Percentiles rank a stretch among this genome's conserved stretches.
Evolutionary conservation across 805 yeast species (phyloP).

Genomic region (Suhomyces xylopsoci): DNA sequence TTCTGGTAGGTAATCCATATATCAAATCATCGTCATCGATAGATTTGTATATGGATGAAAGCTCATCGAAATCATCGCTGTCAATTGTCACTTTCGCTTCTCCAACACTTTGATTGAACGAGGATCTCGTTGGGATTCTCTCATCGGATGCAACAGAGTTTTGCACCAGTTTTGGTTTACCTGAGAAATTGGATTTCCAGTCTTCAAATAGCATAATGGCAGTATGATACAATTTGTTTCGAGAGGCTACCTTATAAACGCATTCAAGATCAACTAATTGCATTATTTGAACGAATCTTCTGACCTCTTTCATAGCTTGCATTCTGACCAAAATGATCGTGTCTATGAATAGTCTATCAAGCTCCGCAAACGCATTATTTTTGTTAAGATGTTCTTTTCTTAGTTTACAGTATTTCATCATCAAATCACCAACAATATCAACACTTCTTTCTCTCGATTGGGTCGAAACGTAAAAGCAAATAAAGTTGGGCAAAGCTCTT

Average conservation of each 20-base stretch:
- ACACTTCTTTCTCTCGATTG: slow-evolving; percentile 10
- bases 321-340: slow-evolving; percentile 35
- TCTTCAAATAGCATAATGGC: slow-evolving; percentile 52
- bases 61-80: slow-evolving; percentile 10
- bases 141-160: not conserved
- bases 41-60: slow-evolving; percentile 44
- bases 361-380: not conserved
- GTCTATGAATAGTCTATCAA: slow-evolving; percentile 17
- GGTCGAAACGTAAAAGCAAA: slow-evolving; percentile 20
- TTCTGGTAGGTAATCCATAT: slow-evolving; percentile 60
- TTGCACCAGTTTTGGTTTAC: not conserved
- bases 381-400: slow-evolving; percentile 1
- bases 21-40: slow-evolving; percentile 63
- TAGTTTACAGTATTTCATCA: slow-evolving; percentile 11
- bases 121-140: not conserved
- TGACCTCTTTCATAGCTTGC: slow-evolving; percentile 31
- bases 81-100: not conserved
- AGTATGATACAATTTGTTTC: slow-evolving; percentile 35
- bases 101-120: not conserved
- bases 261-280: slow-evolving; percentile 23
- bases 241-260: slow-evolving; percentile 30
- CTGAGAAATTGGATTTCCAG: slow-evolving; percentile 4
- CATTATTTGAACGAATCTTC: slow-evolving; percentile 27
- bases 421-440: slow-evolving; percentile 5
- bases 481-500: slow-evolving; percentile 23